phyloP scores from a whole-genome alignment of 345 rosid genomes.

The Corchorus olitorius region DNA sequence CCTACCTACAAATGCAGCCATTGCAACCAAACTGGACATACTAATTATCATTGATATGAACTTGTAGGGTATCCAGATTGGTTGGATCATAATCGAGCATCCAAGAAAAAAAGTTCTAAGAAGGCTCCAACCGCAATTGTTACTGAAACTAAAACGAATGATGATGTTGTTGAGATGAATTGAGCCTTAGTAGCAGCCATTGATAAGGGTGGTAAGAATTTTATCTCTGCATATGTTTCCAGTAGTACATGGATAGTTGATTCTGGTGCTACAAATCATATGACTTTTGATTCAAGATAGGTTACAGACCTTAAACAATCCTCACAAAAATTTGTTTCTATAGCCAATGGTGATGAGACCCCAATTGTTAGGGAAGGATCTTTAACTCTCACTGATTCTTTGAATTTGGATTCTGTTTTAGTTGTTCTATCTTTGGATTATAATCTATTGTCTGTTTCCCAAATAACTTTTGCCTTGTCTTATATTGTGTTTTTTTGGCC shows the following conservation, averaged over 20 bases:
- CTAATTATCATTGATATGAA: too few species aligned
- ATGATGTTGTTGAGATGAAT: background rate
- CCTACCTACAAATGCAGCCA: constrained; percentile 5
- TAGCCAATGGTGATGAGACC: background rate
- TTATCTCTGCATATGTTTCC: background rate
- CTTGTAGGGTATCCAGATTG: too few species aligned
- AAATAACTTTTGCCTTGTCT: background rate
- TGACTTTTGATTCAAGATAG: constrained; percentile 15
- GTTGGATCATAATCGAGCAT: background rate
- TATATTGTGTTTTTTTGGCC: constrained; percentile 20
- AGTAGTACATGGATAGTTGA: constrained; percentile 17
- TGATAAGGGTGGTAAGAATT: constrained; percentile 5
- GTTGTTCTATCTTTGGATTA: background rate
- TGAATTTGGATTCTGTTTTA: constrained; percentile 5
- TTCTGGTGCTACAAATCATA: constrained; percentile 12
- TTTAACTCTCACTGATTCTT: background rate
- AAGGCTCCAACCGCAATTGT: background rate
- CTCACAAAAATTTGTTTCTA: background rate
- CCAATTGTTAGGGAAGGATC: background rate
- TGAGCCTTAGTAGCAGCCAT: background rate
- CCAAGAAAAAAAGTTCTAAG: background rate
- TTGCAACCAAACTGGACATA: constrained; percentile 3
- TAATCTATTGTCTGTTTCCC: too few species aligned
- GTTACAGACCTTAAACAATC: background rate
- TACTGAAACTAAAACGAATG: too few species aligned